These are phyloP conservation scores for Abelmoschus esculentus DNA, from an alignment of 345 rosid genomes.

Conservation along the genomic window DNA sequence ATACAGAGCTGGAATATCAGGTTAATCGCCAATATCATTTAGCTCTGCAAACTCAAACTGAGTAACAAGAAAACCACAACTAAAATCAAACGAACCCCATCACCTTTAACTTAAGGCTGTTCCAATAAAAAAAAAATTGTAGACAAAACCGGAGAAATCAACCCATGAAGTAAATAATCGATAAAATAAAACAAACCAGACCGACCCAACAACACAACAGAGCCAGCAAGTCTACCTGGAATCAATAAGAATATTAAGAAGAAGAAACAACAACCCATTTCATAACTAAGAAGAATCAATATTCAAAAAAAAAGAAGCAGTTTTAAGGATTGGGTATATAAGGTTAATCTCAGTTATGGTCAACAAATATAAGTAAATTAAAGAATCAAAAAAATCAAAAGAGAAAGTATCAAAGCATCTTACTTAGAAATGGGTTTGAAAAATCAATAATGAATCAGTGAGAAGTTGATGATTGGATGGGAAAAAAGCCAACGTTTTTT, in stretches of 20 bases:
- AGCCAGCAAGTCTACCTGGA: background rate
- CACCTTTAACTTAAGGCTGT: background rate
- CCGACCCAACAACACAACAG: background rate
- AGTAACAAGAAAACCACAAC: background rate
- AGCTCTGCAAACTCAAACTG: background rate
- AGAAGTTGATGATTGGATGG: conserved; percentile 1
- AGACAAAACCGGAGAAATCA: background rate
- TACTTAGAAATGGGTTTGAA: conserved; percentile 1
- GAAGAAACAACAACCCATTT: background rate
- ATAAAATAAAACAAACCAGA: background rate
- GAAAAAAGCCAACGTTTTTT: background rate
- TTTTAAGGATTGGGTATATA: conserved; percentile 3
- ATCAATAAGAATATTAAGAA: background rate
- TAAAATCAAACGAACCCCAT: background rate
- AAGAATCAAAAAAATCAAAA: background rate
- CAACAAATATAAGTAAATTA: background rate
- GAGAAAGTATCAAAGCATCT: conserved; percentile 4
- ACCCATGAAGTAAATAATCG: background rate
- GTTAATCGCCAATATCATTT: background rate
- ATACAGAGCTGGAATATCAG: background rate
- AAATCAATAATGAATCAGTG: background rate
- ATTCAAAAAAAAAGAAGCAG: background rate
- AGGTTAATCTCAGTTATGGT: background rate
- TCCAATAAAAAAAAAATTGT: background rate
- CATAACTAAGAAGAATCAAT: background rate